These are phyloP conservation scores for Arthrobotrys conoides DNA, from an alignment of 2,329 filamentous ascomycete species.

Conservation along the genomic window DNA sequence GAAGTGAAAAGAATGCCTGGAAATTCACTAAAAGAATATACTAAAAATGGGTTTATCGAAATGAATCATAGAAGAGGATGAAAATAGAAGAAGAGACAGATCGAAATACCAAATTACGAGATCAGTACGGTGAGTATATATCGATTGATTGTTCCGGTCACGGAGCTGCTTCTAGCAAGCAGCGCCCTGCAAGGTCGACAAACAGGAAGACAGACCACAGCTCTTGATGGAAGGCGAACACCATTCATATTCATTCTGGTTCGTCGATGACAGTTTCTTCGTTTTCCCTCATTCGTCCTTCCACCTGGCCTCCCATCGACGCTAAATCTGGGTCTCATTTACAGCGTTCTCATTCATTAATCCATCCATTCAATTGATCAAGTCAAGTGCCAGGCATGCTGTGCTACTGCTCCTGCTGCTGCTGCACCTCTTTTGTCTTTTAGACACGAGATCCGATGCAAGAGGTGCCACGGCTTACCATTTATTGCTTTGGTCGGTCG, in stretches of 20 bases:
- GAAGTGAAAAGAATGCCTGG: conserved; percentile 41
- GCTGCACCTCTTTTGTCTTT: conserved; percentile 20
- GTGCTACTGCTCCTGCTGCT: conserved; percentile 33
- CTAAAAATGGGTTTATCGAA: conserved; percentile 47
- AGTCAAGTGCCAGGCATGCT: conserved; percentile 36
- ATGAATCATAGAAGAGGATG: conserved; percentile 36
- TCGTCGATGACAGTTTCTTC: conserved; percentile 20
- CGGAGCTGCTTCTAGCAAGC: conserved; percentile 39
- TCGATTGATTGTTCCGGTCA: conserved; percentile 39
- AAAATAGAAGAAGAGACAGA: conserved; percentile 11
- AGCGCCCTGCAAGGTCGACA: conserved; percentile 57
- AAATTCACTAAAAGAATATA: conserved; percentile 36
- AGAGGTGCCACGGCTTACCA: conserved; percentile 59
- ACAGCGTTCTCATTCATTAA: not conserved
- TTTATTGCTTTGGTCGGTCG: conserved; percentile 28
- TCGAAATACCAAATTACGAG: conserved; percentile 1
- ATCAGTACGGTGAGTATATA: conserved; percentile 4
- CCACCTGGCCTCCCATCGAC: conserved; percentile 31
- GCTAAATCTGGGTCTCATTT: conserved; percentile 24
- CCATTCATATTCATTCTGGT: conserved; percentile 25
- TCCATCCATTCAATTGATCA: conserved; percentile 24
- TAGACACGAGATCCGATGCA: conserved; percentile 60
- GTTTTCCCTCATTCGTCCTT: conserved; percentile 9
- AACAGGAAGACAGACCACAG: conserved; percentile 12
- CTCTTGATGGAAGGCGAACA: conserved; percentile 16